A percentile compares a stretch with the other conserved stretches of the same genome.
These are phyloP conservation scores for Westerdykella ornata DNA, from an alignment of 2,329 filamentous ascomycete species.

Conservation along the genomic window DNA sequence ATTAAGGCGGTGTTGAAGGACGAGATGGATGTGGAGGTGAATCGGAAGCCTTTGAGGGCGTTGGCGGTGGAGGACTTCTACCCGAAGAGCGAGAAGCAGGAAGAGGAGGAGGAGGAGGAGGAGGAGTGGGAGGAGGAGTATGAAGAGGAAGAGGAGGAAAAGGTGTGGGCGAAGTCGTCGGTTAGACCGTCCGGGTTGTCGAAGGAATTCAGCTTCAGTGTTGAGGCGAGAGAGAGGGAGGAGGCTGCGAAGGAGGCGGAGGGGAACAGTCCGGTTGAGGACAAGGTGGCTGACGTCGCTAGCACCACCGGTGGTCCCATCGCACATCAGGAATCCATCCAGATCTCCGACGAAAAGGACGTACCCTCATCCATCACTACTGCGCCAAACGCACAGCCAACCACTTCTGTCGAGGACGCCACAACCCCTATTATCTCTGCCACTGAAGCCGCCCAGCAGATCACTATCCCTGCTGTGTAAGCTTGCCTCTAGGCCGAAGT, in stretches of 20 bases:
- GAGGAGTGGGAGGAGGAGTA: constrained; percentile 31
- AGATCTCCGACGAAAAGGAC: too few relatives aligned
- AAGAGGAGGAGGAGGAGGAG: constrained; percentile 26
- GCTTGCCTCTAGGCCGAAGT: background rate
- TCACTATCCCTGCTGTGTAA: background rate
- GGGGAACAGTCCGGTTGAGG: too few relatives aligned
- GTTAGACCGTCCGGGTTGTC: too few relatives aligned
- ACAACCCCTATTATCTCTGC: too few relatives aligned
- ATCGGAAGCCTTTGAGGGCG: constrained; percentile 32
- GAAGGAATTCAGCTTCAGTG: background rate
- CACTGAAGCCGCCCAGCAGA: background rate
- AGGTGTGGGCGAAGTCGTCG: background rate
- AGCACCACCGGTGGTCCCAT: too few relatives aligned
- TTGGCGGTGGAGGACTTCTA: constrained; percentile 36
- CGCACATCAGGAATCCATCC: too few relatives aligned
- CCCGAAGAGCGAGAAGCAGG: constrained; percentile 33
- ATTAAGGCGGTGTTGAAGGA: constrained; percentile 28
- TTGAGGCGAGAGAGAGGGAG: background rate
- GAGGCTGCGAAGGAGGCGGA: background rate
- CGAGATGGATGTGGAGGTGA: constrained; percentile 35
- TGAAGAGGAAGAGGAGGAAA: constrained; percentile 5
- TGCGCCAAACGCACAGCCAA: too few relatives aligned
- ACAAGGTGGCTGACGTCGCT: too few relatives aligned
- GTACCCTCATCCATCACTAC: too few relatives aligned
- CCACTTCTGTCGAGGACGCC: too few relatives aligned